These are phyloP conservation scores for Xeromyces bisporus DNA, from an alignment of 495 filamentous ascomycete species.

Conservation along the genomic window DNA sequence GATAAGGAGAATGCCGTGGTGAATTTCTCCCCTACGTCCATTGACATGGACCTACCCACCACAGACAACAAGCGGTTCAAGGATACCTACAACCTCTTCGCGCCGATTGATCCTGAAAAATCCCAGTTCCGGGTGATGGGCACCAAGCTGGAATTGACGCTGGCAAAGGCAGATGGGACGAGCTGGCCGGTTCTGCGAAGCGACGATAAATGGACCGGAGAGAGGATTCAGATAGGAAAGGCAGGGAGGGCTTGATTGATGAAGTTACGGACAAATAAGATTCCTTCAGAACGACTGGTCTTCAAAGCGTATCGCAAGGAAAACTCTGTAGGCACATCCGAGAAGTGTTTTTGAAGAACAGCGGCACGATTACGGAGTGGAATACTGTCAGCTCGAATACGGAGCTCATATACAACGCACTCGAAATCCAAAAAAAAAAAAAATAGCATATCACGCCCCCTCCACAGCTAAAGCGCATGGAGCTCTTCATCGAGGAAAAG, in stretches of 20 bases:
- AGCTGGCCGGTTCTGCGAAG: conserved; percentile 85
- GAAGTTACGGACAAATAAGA: neutral
- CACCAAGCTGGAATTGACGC: conserved; percentile 83
- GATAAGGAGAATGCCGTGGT: conserved; percentile 62
- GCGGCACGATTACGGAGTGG: neutral
- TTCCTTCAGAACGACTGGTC: too few species aligned
- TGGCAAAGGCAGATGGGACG: conserved; percentile 64
- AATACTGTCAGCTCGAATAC: neutral
- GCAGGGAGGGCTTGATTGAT: conserved; percentile 45
- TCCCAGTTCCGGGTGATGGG: conserved; percentile 73
- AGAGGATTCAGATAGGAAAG: conserved; percentile 68
- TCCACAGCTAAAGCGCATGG: conserved; percentile 35
- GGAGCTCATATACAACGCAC: conserved; percentile 1
- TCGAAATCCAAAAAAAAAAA: conserved; percentile 2
- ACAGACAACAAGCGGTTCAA: conserved; percentile 72
- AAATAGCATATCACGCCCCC: conserved; percentile 26
- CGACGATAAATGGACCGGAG: conserved; percentile 59
- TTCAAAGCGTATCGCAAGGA: too few species aligned
- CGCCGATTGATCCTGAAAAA: conserved; percentile 50
- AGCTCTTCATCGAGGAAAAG: conserved; percentile 22
- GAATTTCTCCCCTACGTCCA: conserved; percentile 37
- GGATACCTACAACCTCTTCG: conserved; percentile 59
- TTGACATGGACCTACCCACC: conserved; percentile 69
- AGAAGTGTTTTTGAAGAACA: too few species aligned
- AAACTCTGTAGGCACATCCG: too few species aligned